Base-by-base conservation (phyloP, 306 rosid species). In the Cucumis melo region DNA sequence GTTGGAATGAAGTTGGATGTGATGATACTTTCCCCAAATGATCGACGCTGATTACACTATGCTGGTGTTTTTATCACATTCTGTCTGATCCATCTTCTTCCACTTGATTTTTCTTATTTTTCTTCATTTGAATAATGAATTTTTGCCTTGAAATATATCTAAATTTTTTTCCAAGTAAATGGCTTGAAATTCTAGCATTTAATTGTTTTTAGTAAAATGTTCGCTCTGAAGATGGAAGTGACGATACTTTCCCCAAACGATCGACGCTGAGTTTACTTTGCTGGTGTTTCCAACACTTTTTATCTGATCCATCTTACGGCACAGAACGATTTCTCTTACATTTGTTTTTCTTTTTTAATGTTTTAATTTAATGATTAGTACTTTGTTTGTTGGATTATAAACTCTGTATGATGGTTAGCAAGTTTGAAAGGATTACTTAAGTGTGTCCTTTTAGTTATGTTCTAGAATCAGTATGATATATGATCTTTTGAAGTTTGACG, bases 1-100 rank as follows among this genome's bases (percentile, higher is more conserved):
- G 74, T 54, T 54, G 21, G 9, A 54, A 54, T 21, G 54, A 42
- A 68, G 76, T 46, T 71, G 76, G 76, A 71, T 48, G 16, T 71
- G 76, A 71, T 50, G 76, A 71, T 27, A 46, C 76, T 71, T 71
- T 71, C 76, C 76, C 76, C 76, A 71, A 71, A 71, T 8, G 59
- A 71, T 48, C 76, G 76, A 71, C 59, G 76, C 76, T 27, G 76
- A 71, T 48, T 71, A 71, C 50, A 24, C 76, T 48, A 7, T 48
- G 76, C 76, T 71, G 76, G 76, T 46, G n/a, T n/a, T n/a, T 2
- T 41, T 1, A 39, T 19, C 73, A 65, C 73, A 19, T n/a, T 19
- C 0, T 10, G 7, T 65, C 73, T 65, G 73, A 39, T 65, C 51
- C 73, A 39, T n/a, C 29, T 57, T 58, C 27, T 58, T 58, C 20